Percentiles rank a stretch among this genome's conserved stretches.
Conservation (phyloP, 2,329 filamentous ascomycete genomes). For the Ophiocordyceps polyrhachis-furcata region DNA sequence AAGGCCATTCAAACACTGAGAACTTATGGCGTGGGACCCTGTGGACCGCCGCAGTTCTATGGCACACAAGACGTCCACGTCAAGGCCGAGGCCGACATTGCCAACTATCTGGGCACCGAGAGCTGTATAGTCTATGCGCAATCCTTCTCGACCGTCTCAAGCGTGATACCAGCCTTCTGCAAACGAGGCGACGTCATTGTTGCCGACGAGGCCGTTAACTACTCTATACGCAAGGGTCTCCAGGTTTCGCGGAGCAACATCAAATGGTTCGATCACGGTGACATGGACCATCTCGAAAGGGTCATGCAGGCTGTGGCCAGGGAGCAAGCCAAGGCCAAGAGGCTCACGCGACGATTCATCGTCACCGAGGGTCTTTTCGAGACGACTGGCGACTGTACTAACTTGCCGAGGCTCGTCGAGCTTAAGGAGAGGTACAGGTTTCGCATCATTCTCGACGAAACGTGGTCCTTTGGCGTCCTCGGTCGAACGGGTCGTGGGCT, state of each 20-base stretch:
- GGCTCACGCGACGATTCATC: constrained; percentile 80
- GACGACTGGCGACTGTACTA: constrained; percentile 64
- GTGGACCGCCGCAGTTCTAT: constrained; percentile 93
- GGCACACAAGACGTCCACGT: constrained; percentile 97
- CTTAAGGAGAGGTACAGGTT: constrained; percentile 96
- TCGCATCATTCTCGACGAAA: constrained; percentile 91
- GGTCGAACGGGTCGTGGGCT: constrained; percentile 80
- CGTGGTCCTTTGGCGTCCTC: constrained; percentile 89
- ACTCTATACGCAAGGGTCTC: constrained; percentile 81
- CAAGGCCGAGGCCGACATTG: constrained; percentile 88
- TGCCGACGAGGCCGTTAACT: constrained; percentile 84
- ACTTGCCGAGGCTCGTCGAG: constrained; percentile 80
- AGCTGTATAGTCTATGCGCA: constrained; percentile 92
- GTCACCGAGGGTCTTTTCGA: constrained; percentile 94
- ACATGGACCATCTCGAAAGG: constrained; percentile 81
- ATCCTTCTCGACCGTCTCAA: constrained; percentile 90
- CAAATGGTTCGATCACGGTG: constrained; percentile 87
- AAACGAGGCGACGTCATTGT: constrained; percentile 97
- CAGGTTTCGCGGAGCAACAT: constrained; percentile 85
- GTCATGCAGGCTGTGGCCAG: constrained; percentile 72
- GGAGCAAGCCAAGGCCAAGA: constrained; percentile 70
- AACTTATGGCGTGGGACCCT: constrained; percentile 91
- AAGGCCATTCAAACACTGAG: constrained; percentile 87
- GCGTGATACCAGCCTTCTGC: constrained; percentile 89
- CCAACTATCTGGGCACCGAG: constrained; percentile 70